Evolutionary conservation across 805 yeast genomes (phyloP).

Genomic region (Kodamaea kaohsiungensis): DNA sequence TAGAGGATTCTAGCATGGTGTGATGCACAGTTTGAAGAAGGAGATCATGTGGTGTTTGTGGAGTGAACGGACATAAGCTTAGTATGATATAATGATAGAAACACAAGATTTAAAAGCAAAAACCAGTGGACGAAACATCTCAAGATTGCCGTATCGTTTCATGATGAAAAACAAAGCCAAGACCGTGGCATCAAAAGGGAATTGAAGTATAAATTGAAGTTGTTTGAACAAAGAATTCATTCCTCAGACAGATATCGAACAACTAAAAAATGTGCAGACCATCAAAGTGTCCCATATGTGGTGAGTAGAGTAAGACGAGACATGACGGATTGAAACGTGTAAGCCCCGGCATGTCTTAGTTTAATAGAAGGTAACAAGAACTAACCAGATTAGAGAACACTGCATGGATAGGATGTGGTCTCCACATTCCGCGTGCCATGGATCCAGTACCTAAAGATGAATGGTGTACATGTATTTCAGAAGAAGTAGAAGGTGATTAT

Average conservation of each 20-base stretch:
- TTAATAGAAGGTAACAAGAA: neutral
- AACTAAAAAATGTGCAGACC: slow-evolving; percentile 13
- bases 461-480: slow-evolving; percentile 37
- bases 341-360: neutral
- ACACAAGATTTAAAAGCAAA: no score
- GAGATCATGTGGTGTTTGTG: neutral
- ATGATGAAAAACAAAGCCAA: neutral
- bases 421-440: slow-evolving; percentile 45
- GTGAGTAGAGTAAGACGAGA: slow-evolving; percentile 6
- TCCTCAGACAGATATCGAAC: neutral
- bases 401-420: slow-evolving; percentile 50
- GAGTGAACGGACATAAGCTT: neutral
- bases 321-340: neutral
- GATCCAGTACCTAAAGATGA: slow-evolving; percentile 29
- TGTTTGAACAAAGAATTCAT: neutral
- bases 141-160: neutral
- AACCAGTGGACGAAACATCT: neutral
- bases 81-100: no score
- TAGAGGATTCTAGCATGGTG: neutral
- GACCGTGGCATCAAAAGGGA: slow-evolving; percentile 1
- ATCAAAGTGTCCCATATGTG: slow-evolving; percentile 11
- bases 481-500: slow-evolving; percentile 27
- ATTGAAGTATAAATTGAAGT: neutral
- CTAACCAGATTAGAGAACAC: slow-evolving; percentile 12
- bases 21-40: neutral